These are phyloP conservation scores for Gossypium ekmanianum DNA, from an alignment of 345 rosid genomes.

Conservation along the genomic window DNA sequence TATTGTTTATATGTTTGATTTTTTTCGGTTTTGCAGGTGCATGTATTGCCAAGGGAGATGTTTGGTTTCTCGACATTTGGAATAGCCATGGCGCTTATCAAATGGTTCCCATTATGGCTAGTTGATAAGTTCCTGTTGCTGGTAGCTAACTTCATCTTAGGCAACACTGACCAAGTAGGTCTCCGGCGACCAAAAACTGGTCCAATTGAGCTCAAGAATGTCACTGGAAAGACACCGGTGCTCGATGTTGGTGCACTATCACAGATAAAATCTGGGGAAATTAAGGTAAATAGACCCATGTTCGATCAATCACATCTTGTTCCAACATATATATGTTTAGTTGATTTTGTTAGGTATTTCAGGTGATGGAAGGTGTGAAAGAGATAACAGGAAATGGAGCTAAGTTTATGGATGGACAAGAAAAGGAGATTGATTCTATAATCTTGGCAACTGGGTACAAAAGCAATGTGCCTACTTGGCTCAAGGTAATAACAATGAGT, in stretches of 20 bases:
- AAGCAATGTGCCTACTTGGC: constrained; percentile 92
- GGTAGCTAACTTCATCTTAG: constrained; percentile 44
- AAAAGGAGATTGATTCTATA: constrained; percentile 64
- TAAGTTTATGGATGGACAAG: constrained; percentile 78
- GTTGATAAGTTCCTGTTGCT: constrained; percentile 63
- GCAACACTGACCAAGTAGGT: constrained; percentile 69
- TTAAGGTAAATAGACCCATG: constrained; percentile 44
- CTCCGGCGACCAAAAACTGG: constrained; percentile 86
- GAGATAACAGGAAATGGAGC: constrained; percentile 64
- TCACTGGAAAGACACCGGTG: constrained; percentile 88
- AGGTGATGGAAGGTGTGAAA: constrained; percentile 71
- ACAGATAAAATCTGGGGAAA: constrained; percentile 60
- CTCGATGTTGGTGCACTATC: constrained; percentile 82
- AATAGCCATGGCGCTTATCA: constrained; percentile 69
- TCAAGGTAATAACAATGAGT: constrained; percentile 47
- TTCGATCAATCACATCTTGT: too few species aligned
- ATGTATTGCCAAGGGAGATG: constrained; percentile 86
- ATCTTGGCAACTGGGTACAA: constrained; percentile 88
- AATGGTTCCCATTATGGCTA: constrained; percentile 65
- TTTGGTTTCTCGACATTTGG: constrained; percentile 82
- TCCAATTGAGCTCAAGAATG: constrained; percentile 80
- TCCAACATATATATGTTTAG: too few species aligned
- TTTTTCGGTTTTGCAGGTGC: constrained; percentile 44
- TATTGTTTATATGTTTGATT: too few species aligned
- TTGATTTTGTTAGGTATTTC: too few species aligned